These are phyloP conservation scores for Carex littledalei DNA, from an alignment of 176 grass and related monocot genomes.

Conservation along the genomic window DNA sequence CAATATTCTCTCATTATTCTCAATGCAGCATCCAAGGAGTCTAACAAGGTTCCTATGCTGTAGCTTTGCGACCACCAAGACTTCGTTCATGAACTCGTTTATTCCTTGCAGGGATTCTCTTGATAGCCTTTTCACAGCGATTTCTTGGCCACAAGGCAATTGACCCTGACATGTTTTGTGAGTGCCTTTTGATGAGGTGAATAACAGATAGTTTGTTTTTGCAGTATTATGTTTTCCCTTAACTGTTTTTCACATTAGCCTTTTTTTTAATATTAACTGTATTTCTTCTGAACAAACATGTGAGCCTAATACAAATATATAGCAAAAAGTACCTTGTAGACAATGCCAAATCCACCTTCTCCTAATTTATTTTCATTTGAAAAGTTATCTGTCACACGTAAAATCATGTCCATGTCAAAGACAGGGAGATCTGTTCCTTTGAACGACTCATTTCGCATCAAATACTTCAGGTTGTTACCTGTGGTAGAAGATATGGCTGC, in stretches of 20 bases:
- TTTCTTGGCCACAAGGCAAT: constrained; percentile 30
- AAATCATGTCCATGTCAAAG: constrained; percentile 19
- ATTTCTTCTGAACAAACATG: not conserved
- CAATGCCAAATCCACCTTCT: constrained; percentile 48
- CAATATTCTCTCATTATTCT: constrained; percentile 41
- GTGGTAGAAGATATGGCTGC: not conserved
- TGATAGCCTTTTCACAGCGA: constrained; percentile 49
- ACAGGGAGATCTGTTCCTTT: constrained; percentile 19
- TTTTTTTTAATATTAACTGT: not conserved
- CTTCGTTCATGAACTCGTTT: constrained; percentile 53
- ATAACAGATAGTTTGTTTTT: not conserved
- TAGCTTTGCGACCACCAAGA: constrained; percentile 43
- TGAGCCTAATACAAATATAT: not conserved
- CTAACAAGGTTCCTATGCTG: constrained; percentile 53
- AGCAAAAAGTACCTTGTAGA: constrained; percentile 44
- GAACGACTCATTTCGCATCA: not conserved
- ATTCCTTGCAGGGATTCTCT: constrained; percentile 33
- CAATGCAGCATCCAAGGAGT: constrained; percentile 41
- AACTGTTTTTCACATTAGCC: not conserved
- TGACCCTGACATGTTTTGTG: constrained; percentile 21
- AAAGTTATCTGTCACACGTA: constrained; percentile 35
- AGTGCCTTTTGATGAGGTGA: not conserved
- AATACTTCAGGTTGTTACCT: not conserved
- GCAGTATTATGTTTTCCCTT: not conserved
- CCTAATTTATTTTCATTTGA: constrained; percentile 31